These are phyloP conservation scores for Eucalyptus tenuipes DNA, from an alignment of 345 rosid genomes.

Conservation along the genomic window DNA sequence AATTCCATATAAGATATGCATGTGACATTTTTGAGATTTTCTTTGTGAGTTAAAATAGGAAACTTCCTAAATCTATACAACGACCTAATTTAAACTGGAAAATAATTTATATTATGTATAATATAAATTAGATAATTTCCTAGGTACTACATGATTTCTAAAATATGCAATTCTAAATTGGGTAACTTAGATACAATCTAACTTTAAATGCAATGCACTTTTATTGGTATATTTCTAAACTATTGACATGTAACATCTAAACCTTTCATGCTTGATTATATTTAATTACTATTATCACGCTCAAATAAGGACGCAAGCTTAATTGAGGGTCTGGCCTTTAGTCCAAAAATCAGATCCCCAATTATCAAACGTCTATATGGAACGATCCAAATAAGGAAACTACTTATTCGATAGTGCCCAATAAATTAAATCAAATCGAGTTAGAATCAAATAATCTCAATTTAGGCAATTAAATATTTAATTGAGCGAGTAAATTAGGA, in stretches of 20 bases:
- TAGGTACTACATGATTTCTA: background rate
- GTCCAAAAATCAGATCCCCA: background rate
- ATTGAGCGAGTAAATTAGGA: background rate
- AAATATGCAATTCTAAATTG: background rate
- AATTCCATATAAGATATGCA: background rate
- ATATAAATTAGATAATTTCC: background rate
- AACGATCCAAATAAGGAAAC: background rate
- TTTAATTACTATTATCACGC: background rate
- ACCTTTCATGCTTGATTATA: background rate
- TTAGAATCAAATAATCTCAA: background rate
- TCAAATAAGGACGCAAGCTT: background rate
- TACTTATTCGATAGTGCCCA: background rate
- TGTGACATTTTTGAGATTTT: background rate
- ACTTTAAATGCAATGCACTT: background rate
- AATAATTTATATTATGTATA: no score
- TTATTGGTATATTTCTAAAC: background rate
- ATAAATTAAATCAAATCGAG: background rate
- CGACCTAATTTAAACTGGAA: background rate
- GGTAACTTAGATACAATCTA: fast-evolving
- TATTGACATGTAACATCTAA: background rate
- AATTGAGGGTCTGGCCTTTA: background rate
- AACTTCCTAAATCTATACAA: background rate
- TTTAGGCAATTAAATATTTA: background rate
- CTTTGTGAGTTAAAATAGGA: background rate
- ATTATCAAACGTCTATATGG: background rate